phyloP scores from a whole-genome alignment of 805 yeast genomes.

The Suhomyces sp. region DNA sequence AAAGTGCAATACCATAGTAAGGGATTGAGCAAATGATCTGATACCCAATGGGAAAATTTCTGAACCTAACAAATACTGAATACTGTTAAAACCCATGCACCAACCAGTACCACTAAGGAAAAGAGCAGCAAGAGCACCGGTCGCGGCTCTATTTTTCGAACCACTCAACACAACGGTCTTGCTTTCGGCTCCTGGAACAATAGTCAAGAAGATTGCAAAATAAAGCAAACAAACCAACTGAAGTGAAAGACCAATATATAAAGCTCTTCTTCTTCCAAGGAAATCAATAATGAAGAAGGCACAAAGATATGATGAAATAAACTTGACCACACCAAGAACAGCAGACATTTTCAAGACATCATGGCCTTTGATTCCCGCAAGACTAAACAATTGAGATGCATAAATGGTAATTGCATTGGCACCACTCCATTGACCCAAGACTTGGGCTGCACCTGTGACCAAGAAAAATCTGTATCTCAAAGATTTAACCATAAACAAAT shows the following conservation, averaged over 20 bases:
- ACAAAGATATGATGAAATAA: constrained; percentile 18
- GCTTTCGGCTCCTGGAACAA: constrained; percentile 19
- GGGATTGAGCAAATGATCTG: constrained; percentile 23
- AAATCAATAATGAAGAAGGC: constrained; percentile 24
- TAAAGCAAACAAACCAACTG: constrained; percentile 16
- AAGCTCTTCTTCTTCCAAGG: constrained; percentile 20
- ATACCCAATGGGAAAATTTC: constrained; percentile 23
- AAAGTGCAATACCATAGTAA: constrained; percentile 24
- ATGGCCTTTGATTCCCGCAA: constrained; percentile 18
- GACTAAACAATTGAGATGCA: constrained; percentile 20
- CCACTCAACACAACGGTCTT: constrained; percentile 9
- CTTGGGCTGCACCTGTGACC: constrained; percentile 16
- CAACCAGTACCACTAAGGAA: constrained; percentile 23
- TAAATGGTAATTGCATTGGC: constrained; percentile 25
- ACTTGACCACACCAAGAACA: constrained; percentile 23
- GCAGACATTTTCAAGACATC: constrained; percentile 23
- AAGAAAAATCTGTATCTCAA: constrained; percentile 21
- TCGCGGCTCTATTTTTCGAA: constrained; percentile 14
- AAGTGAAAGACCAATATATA: constrained; percentile 20
- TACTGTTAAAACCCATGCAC: constrained; percentile 23
- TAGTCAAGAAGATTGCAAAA: constrained; percentile 20
- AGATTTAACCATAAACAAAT: constrained; percentile 16
- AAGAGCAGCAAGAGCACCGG: constrained; percentile 22
- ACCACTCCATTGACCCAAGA: constrained; percentile 26
- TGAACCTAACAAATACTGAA: constrained; percentile 24